Conservation (phyloP, 2,329 filamentous ascomycete genomes). For the Trichophyton simii region DNA sequence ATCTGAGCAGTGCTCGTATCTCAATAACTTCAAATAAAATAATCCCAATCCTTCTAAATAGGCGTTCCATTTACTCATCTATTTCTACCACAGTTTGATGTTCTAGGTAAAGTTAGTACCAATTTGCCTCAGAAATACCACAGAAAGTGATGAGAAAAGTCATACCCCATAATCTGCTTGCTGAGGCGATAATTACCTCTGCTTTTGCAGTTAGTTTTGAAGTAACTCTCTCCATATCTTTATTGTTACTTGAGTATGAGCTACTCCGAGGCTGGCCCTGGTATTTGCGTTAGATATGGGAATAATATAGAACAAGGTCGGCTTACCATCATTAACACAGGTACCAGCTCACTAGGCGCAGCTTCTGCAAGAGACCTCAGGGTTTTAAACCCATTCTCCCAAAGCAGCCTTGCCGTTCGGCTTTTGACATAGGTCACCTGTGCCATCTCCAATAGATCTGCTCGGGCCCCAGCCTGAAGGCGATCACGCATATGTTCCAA, state of each 20-base stretch:
- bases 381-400: constrained; percentile 62
- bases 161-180: constrained; percentile 53
- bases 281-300: neutral
- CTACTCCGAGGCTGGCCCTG: constrained; percentile 55
- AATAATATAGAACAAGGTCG: neutral
- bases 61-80: neutral
- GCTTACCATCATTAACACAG: constrained; percentile 55
- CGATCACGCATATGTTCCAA: constrained; percentile 65
- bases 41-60: neutral
- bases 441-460: constrained; percentile 57
- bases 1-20: neutral
- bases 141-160: neutral
- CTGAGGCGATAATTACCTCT: constrained; percentile 54
- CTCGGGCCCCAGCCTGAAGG: constrained; percentile 56
- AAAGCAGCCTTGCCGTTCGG: constrained; percentile 59
- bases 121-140: neutral
- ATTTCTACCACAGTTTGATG: neutral
- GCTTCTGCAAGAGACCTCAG: constrained; percentile 57
- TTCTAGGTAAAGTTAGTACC: neutral
- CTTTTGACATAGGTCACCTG: constrained; percentile 66
- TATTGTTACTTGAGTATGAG: constrained; percentile 31
- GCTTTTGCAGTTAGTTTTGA: constrained; percentile 56
- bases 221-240: constrained; percentile 48
- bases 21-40: neutral
- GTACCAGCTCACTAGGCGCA: constrained; percentile 53